Evolutionary conservation across 169 alveolate species (phyloP).

Genomic region (Cryptosporidium meleagridis): DNA sequence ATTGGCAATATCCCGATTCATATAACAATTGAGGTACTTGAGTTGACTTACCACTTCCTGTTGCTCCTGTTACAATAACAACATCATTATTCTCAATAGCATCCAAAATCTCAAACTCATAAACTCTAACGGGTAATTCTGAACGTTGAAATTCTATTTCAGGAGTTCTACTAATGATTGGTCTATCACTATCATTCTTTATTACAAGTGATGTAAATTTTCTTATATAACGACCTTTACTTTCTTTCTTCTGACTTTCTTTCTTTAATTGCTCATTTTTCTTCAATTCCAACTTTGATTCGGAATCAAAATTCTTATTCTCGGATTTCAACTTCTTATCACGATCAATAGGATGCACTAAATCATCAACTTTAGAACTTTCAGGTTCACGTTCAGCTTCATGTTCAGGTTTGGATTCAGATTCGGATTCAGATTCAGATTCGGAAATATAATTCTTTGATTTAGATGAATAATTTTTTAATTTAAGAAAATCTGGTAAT

Average conservation of each 20-base stretch:
- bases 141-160: constrained; percentile 83
- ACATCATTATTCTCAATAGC: constrained; percentile 91
- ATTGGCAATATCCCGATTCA: constrained; percentile 92
- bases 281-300: not conserved
- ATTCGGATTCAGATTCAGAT: not conserved
- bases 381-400: not conserved
- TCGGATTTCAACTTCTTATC: not conserved
- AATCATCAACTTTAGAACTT: no score
- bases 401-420: not conserved
- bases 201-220: constrained; percentile 3
- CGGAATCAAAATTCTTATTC: not conserved
- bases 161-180: constrained; percentile 75
- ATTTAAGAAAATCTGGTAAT: constrained; percentile 76
- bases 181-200: constrained; percentile 19
- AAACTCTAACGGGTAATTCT: constrained; percentile 88
- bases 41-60: constrained; percentile 99
- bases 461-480: not conserved
- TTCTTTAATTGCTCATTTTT: constrained; percentile 28
- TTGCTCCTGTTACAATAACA: constrained; percentile 95
- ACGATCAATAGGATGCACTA: no score
- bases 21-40: constrained; percentile 95
- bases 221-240: constrained; percentile 25
- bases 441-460: not conserved
- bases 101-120: constrained; percentile 92
- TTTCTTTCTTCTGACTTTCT: not conserved